Conservation (phyloP, 2,329 filamentous ascomycete genomes). For the Talaromyces albobiverticillius region DNA sequence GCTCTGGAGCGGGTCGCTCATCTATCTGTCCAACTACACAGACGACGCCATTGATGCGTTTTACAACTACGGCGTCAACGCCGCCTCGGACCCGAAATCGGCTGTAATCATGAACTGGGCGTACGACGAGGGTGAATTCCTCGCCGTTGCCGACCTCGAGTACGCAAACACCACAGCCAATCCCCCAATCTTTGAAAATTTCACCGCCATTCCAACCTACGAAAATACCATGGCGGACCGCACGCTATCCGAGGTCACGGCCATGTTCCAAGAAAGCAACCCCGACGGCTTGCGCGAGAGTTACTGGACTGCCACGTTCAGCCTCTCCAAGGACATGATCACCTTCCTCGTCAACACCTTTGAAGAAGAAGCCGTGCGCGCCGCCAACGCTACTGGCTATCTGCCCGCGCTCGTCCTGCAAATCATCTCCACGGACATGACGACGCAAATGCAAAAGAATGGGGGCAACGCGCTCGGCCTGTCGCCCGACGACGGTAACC, state of each 20-base stretch:
- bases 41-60: conserved; percentile 31
- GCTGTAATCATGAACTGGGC: conserved; percentile 33
- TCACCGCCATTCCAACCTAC: conserved; percentile 29
- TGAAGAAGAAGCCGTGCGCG: conserved; percentile 20
- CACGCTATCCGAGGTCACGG: conserved; percentile 30
- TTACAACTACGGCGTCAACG: conserved; percentile 28
- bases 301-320: conserved; percentile 33
- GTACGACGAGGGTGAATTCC: conserved; percentile 22
- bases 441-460: conserved; percentile 27
- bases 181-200: conserved; percentile 38
- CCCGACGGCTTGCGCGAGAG: conserved; percentile 31
- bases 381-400: conserved; percentile 20
- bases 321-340: conserved; percentile 27
- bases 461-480: conserved; percentile 38
- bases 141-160: conserved; percentile 34
- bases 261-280: conserved; percentile 32
- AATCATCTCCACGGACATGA: conserved; percentile 29
- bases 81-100: conserved; percentile 32
- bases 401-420: conserved; percentile 31
- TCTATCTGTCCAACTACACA: conserved; percentile 29
- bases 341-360: conserved; percentile 24
- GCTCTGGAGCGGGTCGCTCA: conserved; percentile 39
- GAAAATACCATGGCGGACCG: conserved; percentile 28
- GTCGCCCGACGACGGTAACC: conserved; percentile 20
- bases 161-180: conserved; percentile 37